A percentile compares a stretch with the other conserved stretches of the same genome.
phyloP scores from a whole-genome alignment of 2,329 filamentous ascomycete genomes.

The Purpureocillium lavendulum region DNA sequence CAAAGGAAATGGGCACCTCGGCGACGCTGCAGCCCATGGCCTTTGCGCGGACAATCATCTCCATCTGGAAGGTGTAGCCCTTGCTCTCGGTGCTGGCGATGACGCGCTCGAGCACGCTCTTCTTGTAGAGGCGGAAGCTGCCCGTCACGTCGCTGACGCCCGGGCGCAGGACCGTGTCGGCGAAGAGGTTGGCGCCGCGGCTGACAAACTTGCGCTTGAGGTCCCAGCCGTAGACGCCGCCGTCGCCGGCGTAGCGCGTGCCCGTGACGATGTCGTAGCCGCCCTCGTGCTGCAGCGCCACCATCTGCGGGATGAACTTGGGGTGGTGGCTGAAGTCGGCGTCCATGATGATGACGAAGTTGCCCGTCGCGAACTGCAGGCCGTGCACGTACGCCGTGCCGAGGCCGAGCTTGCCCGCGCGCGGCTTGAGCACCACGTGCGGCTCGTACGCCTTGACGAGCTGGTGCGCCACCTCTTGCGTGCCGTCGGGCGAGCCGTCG shows the following conservation, averaged over 20 bases:
- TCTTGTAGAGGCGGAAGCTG: constrained; percentile 92
- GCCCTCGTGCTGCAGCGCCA: constrained; percentile 64
- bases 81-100: constrained; percentile 89
- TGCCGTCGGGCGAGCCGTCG: constrained; percentile 95
- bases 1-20: constrained; percentile 94
- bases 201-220: constrained; percentile 80
- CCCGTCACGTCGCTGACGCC: constrained; percentile 95
- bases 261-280: constrained; percentile 97
- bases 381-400: constrained; percentile 96
- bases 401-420: constrained; percentile 91
- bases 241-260: constrained; percentile 82
- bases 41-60: constrained; percentile 97
- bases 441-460: constrained; percentile 77
- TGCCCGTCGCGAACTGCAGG: constrained; percentile 80
- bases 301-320: constrained; percentile 96
- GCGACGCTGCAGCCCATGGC: constrained; percentile 89
- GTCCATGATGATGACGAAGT: constrained; percentile 99
- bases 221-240: constrained; percentile 95
- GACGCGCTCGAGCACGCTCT: constrained; percentile 77
- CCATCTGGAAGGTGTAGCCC: constrained; percentile 99
- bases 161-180: constrained; percentile 85
- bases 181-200: constrained; percentile 87
- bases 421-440: constrained; percentile 76
- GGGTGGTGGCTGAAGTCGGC: constrained; percentile 98
- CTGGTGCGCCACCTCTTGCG: constrained; percentile 81